Conservation (phyloP, 83 land plant species). For the Picea engelmannii region DNA sequence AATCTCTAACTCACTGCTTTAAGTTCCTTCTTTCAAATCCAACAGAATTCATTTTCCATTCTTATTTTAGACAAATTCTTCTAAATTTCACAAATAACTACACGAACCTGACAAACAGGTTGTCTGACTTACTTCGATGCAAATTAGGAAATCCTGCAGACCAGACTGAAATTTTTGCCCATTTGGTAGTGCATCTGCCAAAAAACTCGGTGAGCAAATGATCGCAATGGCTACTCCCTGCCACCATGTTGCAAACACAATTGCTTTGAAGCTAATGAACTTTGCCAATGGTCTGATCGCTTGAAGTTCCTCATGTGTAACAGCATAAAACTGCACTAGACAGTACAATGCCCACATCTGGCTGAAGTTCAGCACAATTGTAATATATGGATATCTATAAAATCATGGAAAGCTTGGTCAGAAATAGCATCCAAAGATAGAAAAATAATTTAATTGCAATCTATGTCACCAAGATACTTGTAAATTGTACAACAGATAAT, state of each 20-base stretch:
- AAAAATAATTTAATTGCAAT: too few species aligned
- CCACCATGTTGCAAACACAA: slow-evolving; percentile 99
- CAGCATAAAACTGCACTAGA: slow-evolving; percentile 79
- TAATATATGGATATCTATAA: slow-evolving; percentile 86
- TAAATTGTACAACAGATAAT: too few species aligned
- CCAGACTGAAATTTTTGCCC: slow-evolving; percentile 67
- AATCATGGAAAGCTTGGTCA: too few species aligned
- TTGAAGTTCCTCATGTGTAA: slow-evolving; percentile 67
- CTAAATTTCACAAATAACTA: too few species aligned
- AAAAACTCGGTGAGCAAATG: slow-evolving; percentile 43
- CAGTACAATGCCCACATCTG: slow-evolving; percentile 97
- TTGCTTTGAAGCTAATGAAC: slow-evolving; percentile 92
- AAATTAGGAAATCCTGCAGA: slow-evolving; percentile 88
- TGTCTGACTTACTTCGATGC: too few species aligned
- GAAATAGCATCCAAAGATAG: too few species aligned
- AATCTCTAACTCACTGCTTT: too few species aligned
- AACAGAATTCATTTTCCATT: too few species aligned
- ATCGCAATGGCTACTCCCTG: slow-evolving; percentile 89
- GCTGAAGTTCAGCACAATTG: slow-evolving; percentile 85
- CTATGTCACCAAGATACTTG: too few species aligned
- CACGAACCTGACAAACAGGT: too few species aligned
- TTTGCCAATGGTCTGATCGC: slow-evolving; percentile 81
- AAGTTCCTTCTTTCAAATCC: too few species aligned
- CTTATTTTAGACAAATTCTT: too few species aligned
- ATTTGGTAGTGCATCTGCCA: slow-evolving; percentile 27